phyloP scores from a whole-genome alignment of 371 early-diverging fungal genomes.

The Mortierella sp. region DNA sequence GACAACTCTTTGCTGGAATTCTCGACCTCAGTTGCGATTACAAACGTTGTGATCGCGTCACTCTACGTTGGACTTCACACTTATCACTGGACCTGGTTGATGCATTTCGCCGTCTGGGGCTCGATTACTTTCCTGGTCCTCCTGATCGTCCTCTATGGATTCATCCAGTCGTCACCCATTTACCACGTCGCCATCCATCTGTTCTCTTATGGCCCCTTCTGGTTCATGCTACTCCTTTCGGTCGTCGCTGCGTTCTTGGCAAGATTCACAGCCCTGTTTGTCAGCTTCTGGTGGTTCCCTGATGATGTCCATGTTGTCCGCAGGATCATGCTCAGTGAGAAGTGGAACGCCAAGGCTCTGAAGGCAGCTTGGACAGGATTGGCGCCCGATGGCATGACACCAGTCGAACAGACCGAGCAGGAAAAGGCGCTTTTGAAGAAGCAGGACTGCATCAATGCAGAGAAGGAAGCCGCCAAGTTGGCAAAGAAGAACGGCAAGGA shows the following conservation, averaged over 20 bases:
- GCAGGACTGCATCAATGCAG: constrained; percentile 26
- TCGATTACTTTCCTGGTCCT: constrained; percentile 64
- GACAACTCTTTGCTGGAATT: constrained; percentile 66
- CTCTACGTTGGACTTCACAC: constrained; percentile 80
- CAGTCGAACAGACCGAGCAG: constrained; percentile 41
- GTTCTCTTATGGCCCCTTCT: constrained; percentile 76
- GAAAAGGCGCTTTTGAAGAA: constrained; percentile 54
- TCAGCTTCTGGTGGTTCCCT: constrained; percentile 75
- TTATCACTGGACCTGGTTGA: constrained; percentile 83
- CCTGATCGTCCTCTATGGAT: constrained; percentile 72
- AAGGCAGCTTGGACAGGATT: constrained; percentile 45
- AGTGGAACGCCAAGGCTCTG: constrained; percentile 28
- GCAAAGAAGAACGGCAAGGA: constrained; percentile 24
- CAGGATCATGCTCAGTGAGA: constrained; percentile 64
- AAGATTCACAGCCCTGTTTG: constrained; percentile 70
- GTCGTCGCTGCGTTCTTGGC: constrained; percentile 75
- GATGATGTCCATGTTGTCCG: constrained; percentile 81
- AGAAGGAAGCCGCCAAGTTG: constrained; percentile 40
- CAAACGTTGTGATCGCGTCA: constrained; percentile 78
- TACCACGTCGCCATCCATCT: constrained; percentile 73
- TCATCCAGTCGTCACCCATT: constrained; percentile 64
- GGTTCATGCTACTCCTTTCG: constrained; percentile 73
- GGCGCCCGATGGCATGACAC: constrained; percentile 46
- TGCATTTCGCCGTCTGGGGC: constrained; percentile 61
- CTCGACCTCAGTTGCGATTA: constrained; percentile 73